Conservation (phyloP, 2,329 filamentous ascomycete genomes). For the Ustilaginoidea virens region DNA sequence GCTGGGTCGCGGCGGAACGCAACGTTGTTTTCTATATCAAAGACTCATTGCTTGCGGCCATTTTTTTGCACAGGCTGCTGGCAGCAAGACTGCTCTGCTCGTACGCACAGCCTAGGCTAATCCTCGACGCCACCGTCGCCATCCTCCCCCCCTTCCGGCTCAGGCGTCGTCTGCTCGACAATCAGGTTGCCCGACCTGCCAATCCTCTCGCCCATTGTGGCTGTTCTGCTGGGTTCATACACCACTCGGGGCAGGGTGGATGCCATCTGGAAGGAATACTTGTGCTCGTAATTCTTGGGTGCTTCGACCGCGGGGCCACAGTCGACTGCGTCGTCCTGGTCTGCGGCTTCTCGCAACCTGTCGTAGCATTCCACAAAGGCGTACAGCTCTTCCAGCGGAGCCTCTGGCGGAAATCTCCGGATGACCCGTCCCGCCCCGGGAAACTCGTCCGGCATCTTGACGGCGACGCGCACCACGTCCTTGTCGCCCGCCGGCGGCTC, state of each 20-base stretch:
- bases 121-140: slow-evolving; percentile 14
- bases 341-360: slow-evolving; percentile 41
- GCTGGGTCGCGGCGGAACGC: too few relatives aligned
- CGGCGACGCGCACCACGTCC: slow-evolving; percentile 55
- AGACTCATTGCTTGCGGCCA: background rate
- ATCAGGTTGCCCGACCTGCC: slow-evolving; percentile 78
- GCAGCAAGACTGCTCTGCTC: too few relatives aligned
- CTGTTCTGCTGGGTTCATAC: slow-evolving; percentile 52
- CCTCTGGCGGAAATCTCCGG: slow-evolving; percentile 54
- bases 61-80: too few relatives aligned
- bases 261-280: slow-evolving; percentile 74
- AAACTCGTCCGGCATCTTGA: slow-evolving; percentile 43
- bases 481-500: slow-evolving; percentile 52
- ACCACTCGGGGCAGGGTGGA: slow-evolving; percentile 74
- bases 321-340: slow-evolving; percentile 5
- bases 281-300: slow-evolving; percentile 47
- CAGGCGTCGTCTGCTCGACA: slow-evolving; percentile 47
- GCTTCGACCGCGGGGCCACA: background rate
- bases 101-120: slow-evolving; percentile 1
- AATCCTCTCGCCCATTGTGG: slow-evolving; percentile 56
- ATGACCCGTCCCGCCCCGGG: slow-evolving; percentile 57
- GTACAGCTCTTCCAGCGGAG: slow-evolving; percentile 75
- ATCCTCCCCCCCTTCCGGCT: slow-evolving; percentile 20
- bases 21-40: background rate
- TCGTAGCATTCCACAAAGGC: slow-evolving; percentile 91